Conservation (phyloP, 2,329 filamentous ascomycete species). For the Fusarium sp. region DNA sequence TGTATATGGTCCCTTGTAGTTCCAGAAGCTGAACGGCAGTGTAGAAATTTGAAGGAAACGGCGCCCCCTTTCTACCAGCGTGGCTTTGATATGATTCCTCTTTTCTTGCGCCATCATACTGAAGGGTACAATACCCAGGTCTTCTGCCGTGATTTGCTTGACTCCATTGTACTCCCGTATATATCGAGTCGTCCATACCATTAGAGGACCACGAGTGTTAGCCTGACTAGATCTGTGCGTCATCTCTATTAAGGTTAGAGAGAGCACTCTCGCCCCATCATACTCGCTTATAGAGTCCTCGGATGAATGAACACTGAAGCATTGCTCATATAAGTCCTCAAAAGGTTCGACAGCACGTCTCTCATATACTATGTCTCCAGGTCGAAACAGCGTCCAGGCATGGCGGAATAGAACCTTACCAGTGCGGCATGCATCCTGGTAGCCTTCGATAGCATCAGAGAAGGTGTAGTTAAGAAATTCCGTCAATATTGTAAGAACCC, state of each 20-base stretch:
- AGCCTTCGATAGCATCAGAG: background rate
- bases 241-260: background rate
- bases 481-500: background rate
- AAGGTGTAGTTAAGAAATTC: background rate
- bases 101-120: background rate
- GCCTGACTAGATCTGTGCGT: too few species aligned
- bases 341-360: rapidly evolving
- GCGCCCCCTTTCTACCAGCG: background rate
- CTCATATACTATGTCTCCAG: background rate
- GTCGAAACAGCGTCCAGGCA: background rate
- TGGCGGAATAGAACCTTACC: background rate
- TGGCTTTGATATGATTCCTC: background rate
- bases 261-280: background rate
- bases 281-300: background rate
- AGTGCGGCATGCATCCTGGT: background rate
- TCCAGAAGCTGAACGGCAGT: background rate
- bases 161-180: background rate
- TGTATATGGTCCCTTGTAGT: background rate
- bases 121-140: background rate
- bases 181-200: background rate
- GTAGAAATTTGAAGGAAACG: background rate
- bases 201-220: background rate
- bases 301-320: background rate
- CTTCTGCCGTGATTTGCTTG: background rate
- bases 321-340: background rate